A percentile compares a stretch with the other conserved stretches of the same genome.
These are phyloP conservation scores for Diaporthe aspalathi DNA, from an alignment of 2,329 filamentous ascomycete genomes.

Conservation along the genomic window DNA sequence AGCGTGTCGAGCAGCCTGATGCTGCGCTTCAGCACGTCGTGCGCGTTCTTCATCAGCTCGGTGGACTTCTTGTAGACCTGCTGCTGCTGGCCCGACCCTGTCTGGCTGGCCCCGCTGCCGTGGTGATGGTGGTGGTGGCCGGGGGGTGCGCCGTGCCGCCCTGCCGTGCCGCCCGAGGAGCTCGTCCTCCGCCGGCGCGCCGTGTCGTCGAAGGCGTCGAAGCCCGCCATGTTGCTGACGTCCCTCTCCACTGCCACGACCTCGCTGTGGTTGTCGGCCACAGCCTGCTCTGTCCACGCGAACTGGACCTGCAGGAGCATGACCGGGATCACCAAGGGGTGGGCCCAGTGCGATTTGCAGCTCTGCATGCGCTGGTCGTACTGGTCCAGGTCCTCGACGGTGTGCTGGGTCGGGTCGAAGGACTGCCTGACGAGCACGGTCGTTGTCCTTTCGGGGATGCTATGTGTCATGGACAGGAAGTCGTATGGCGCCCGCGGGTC, in stretches of 20 bases:
- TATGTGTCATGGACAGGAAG: constrained; percentile 60
- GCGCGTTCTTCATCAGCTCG: constrained; percentile 59
- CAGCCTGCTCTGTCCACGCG: constrained; percentile 57
- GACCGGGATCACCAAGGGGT: constrained; percentile 58
- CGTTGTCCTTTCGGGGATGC: constrained; percentile 51
- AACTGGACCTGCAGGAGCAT: constrained; percentile 60
- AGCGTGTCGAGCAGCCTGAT: constrained; percentile 60
- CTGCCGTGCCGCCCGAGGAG: constrained; percentile 30
- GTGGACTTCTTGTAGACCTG: constrained; percentile 58
- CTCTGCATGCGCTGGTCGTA: constrained; percentile 59
- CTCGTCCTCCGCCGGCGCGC: constrained; percentile 39
- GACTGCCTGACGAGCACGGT: constrained; percentile 58
- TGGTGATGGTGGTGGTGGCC: background rate
- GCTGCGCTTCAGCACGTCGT: constrained; percentile 58
- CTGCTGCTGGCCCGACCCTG: constrained; percentile 38
- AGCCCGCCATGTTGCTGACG: constrained; percentile 57
- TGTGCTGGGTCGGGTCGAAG: constrained; percentile 55
- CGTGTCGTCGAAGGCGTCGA: constrained; percentile 45
- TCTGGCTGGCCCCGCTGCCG: constrained; percentile 9
- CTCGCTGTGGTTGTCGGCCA: constrained; percentile 56
- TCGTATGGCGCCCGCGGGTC: constrained; percentile 59
- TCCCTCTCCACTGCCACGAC: constrained; percentile 55
- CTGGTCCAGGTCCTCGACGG: constrained; percentile 57
- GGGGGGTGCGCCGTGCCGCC: constrained; percentile 34
- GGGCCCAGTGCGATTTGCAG: constrained; percentile 57